Conservation (phyloP, 1,284 basidiomycete genomes). For the Ganoderma meredithae region DNA sequence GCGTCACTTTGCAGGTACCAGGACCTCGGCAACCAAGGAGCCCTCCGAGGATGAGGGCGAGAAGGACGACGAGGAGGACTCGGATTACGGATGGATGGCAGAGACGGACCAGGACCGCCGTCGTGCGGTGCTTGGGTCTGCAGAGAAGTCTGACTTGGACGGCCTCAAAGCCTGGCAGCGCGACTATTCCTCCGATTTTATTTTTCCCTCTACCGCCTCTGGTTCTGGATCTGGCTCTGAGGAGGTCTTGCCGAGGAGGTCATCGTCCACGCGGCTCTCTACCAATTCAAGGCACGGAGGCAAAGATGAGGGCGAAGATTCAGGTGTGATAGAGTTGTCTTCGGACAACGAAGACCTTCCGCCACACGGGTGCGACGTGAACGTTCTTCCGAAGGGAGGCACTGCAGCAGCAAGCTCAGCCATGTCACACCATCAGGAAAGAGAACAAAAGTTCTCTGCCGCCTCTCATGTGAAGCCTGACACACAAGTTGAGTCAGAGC, state of each 20-base stretch:
- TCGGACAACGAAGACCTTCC: slow-evolving; percentile 20
- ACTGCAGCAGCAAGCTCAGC: slow-evolving; percentile 9
- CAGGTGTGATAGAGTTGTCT: slow-evolving; percentile 21
- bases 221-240: not conserved
- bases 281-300: not conserved
- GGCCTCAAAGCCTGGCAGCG: slow-evolving; percentile 49
- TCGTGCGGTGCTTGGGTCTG: slow-evolving; percentile 52
- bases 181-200: slow-evolving; percentile 57
- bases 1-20: slow-evolving; percentile 26
- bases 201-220: slow-evolving; percentile 41
- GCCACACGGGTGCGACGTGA: slow-evolving; percentile 17
- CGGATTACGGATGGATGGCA: slow-evolving; percentile 45
- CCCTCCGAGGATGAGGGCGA: slow-evolving; percentile 33
- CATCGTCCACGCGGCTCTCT: not conserved
- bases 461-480: not conserved
- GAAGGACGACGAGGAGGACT: slow-evolving; percentile 42
- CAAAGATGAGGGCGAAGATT: not conserved
- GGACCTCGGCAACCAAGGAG: slow-evolving; percentile 28
- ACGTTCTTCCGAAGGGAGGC: slow-evolving; percentile 22
- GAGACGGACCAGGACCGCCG: slow-evolving; percentile 69
- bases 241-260: not conserved
- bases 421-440: not conserved
- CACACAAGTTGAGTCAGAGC: not conserved
- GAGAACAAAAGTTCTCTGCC: not conserved
- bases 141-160: slow-evolving; percentile 47